Conservation (phyloP, 768 basidiomycete species). For the Trichaptum fuscoviolaceum region DNA sequence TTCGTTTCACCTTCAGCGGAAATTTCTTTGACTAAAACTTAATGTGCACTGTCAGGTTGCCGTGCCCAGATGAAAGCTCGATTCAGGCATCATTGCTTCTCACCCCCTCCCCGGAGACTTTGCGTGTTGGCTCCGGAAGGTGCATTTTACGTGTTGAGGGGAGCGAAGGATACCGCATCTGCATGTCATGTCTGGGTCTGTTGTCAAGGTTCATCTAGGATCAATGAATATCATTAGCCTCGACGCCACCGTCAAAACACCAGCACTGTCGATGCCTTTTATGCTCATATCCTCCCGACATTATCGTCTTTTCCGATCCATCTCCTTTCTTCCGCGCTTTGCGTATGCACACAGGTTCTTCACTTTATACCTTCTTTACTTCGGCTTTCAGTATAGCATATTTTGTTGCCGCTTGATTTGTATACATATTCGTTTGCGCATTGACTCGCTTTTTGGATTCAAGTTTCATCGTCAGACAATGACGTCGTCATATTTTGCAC, state of each 20-base stretch:
- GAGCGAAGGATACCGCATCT: too few relatives aligned
- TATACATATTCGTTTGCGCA: not conserved
- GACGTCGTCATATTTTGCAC: not conserved
- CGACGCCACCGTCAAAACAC: not conserved
- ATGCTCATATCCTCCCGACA: too few relatives aligned
- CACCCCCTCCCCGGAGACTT: not conserved
- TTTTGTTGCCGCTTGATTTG: not conserved
- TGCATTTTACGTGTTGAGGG: too few relatives aligned
- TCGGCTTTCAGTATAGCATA: not conserved
- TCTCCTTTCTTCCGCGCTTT: not conserved
- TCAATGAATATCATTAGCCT: not conserved
- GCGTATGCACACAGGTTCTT: not conserved
- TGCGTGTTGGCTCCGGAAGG: not conserved
- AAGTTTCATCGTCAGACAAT: not conserved
- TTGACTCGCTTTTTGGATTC: not conserved
- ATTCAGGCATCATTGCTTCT: not conserved
- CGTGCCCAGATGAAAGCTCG: not conserved
- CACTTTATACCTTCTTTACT: not conserved
- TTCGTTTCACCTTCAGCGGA: not conserved
- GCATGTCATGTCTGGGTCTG: not conserved
- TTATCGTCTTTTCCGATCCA: not conserved
- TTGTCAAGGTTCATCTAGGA: not conserved
- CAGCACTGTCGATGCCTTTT: too few relatives aligned
- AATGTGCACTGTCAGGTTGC: not conserved
- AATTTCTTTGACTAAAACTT: not conserved